Evolutionary conservation across 495 filamentous ascomycete species (phyloP).

Genomic region (Hypoxylon crocopeplum): DNA sequence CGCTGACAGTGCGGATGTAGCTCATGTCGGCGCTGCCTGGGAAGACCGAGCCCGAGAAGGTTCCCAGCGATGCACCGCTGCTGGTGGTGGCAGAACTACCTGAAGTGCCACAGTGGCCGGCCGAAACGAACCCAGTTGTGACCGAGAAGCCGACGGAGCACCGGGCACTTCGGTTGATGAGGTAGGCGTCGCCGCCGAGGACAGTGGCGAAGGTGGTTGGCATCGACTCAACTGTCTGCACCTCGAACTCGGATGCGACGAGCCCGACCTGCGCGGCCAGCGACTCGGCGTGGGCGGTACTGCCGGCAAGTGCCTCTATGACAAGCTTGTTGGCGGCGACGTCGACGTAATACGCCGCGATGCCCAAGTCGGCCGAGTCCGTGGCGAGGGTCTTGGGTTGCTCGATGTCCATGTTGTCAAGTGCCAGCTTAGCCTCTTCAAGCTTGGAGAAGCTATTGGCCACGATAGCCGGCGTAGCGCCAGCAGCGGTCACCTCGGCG

Average conservation of each 20-base stretch:
- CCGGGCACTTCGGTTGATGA: slow-evolving; percentile 23
- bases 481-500: slow-evolving; percentile 33
- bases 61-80: slow-evolving; percentile 34
- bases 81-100: slow-evolving; percentile 32
- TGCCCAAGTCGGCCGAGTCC: slow-evolving; percentile 19
- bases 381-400: slow-evolving; percentile 32
- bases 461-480: slow-evolving; percentile 32
- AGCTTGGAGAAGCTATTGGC: slow-evolving; percentile 39
- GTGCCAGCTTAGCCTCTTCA: slow-evolving; percentile 33
- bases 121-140: slow-evolving; percentile 38
- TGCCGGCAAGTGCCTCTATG: slow-evolving; percentile 33
- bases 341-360: slow-evolving; percentile 39
- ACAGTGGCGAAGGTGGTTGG: slow-evolving; percentile 35
- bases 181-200: slow-evolving; percentile 34
- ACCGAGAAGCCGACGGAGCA: slow-evolving; percentile 39
- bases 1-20: slow-evolving; percentile 35
- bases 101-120: slow-evolving; percentile 37
- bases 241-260: slow-evolving; percentile 35
- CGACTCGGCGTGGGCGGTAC: slow-evolving; percentile 35
- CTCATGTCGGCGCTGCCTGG: slow-evolving; percentile 39
- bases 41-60: slow-evolving; percentile 37
- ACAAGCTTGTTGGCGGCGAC: slow-evolving; percentile 38
- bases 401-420: slow-evolving; percentile 38
- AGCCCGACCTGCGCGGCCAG: slow-evolving; percentile 35
- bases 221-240: slow-evolving; percentile 29